Percentiles rank a stretch among this genome's conserved stretches.
These are phyloP conservation scores for Phlebopus sp. DNA, from an alignment of 1,284 basidiomycete genomes.

Conservation along the genomic window DNA sequence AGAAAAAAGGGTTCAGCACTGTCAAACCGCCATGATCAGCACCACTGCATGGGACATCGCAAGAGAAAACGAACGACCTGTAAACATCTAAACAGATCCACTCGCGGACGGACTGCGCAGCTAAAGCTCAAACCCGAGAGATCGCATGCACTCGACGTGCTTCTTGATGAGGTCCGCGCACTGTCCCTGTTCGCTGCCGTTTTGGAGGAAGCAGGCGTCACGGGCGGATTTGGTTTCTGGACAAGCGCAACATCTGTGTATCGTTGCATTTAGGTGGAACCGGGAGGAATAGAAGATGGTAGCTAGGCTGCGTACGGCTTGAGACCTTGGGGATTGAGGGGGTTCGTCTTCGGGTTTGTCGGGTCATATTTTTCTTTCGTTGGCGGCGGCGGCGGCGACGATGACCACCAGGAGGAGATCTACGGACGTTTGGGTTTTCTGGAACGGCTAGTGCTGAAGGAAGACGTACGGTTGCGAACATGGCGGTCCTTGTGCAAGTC, in stretches of 20 bases:
- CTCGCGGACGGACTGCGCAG: background rate
- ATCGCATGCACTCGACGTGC: slow-evolving; percentile 90
- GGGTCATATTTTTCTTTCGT: slow-evolving; percentile 51
- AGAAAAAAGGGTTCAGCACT: background rate
- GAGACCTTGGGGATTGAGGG: slow-evolving; percentile 84
- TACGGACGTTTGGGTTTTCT: slow-evolving; percentile 14
- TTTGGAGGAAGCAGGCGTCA: slow-evolving; percentile 90
- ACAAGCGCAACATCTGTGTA: slow-evolving; percentile 86
- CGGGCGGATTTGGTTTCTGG: slow-evolving; percentile 88
- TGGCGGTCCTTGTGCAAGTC: slow-evolving; percentile 1
- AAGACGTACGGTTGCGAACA: slow-evolving; percentile 23
- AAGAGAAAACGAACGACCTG: background rate
- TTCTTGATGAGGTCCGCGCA: slow-evolving; percentile 79
- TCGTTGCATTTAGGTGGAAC: background rate
- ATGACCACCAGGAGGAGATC: slow-evolving; percentile 44
- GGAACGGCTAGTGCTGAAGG: slow-evolving; percentile 14
- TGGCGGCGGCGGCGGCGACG: slow-evolving; percentile 30
- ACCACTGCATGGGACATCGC: background rate
- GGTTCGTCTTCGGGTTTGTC: slow-evolving; percentile 71
- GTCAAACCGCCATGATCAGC: slow-evolving; percentile 3
- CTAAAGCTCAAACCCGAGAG: slow-evolving; percentile 81
- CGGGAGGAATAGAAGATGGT: background rate
- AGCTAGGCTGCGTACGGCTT: slow-evolving; percentile 77
- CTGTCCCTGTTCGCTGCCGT: slow-evolving; percentile 69
- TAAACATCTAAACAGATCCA: no score